Conservation (phyloP, 306 rosid genomes). For the Pachyrhizus erosus region DNA sequence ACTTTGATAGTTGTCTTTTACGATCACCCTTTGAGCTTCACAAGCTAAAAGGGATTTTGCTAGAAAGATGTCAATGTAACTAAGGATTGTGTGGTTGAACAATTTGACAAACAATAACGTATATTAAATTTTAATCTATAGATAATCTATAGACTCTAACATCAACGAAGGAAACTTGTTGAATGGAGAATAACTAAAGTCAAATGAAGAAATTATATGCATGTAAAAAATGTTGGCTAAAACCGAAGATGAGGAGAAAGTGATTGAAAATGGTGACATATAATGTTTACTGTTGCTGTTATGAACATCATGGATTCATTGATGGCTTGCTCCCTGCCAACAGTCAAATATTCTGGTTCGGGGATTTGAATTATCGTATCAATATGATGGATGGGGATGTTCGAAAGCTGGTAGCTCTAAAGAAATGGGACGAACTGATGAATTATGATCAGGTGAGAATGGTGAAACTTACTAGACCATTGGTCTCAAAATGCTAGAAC, state of each 20-base stretch:
- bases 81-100: neutral
- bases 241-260: slow-evolving; percentile 2
- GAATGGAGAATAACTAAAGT: neutral
- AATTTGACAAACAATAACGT: neutral
- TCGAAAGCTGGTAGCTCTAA: slow-evolving; percentile 65
- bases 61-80: neutral
- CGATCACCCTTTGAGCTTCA: neutral
- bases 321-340: slow-evolving; percentile 37
- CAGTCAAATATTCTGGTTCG: slow-evolving; percentile 98
- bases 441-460: slow-evolving; percentile 82
- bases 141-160: neutral
- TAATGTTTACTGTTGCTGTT: neutral
- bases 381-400: slow-evolving; percentile 66
- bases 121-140: neutral
- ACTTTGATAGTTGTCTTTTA: neutral
- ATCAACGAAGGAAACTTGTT: neutral
- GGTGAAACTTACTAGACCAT: neutral
- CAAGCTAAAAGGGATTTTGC: neutral
- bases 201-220: neutral
- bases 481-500: slow-evolving; percentile 3
- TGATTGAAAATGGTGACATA: neutral
- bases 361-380: slow-evolving; percentile 94
- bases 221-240: neutral
- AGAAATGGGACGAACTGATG: slow-evolving; percentile 76
- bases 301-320: slow-evolving; percentile 35